Percentiles rank a stretch among this genome's conserved stretches.
phyloP scores from a whole-genome alignment of 768 basidiomycete genomes.

The Russula griseocarnosa region DNA sequence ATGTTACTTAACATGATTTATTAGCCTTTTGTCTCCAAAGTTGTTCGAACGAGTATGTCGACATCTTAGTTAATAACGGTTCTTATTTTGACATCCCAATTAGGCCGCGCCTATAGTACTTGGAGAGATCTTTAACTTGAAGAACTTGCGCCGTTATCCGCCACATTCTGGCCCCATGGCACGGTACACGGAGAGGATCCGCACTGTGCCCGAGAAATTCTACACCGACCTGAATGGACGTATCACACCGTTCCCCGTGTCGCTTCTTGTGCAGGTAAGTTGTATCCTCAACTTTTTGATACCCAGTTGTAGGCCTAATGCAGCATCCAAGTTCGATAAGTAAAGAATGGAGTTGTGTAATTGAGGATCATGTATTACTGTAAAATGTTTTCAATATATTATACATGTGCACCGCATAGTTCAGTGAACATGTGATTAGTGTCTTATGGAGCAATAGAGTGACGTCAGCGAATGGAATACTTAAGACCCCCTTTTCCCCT shows the following conservation, averaged over 20 bases:
- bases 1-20: neutral
- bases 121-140: slow-evolving; percentile 26
- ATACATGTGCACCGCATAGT: no score
- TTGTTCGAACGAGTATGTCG: slow-evolving; percentile 24
- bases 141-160: slow-evolving; percentile 25
- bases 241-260: slow-evolving; percentile 30
- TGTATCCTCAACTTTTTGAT: neutral
- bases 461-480: slow-evolving; percentile 3
- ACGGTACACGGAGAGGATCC: slow-evolving; percentile 2
- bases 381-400: neutral
- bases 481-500: neutral
- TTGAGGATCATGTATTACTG: neutral
- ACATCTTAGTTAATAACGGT: neutral
- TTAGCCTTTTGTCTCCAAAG: slow-evolving; percentile 18
- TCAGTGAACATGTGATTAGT: neutral
- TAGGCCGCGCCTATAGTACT: slow-evolving; percentile 25
- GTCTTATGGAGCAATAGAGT: neutral
- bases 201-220: slow-evolving; percentile 14
- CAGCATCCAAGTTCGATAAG: slow-evolving; percentile 3
- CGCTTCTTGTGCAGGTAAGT: slow-evolving; percentile 30
- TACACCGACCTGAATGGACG: slow-evolving; percentile 26
- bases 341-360: neutral
- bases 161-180: slow-evolving; percentile 23
- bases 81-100: neutral
- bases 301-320: neutral